Conservation (phyloP, 202 grass and related monocot genomes). For the Musa balbisiana region DNA sequence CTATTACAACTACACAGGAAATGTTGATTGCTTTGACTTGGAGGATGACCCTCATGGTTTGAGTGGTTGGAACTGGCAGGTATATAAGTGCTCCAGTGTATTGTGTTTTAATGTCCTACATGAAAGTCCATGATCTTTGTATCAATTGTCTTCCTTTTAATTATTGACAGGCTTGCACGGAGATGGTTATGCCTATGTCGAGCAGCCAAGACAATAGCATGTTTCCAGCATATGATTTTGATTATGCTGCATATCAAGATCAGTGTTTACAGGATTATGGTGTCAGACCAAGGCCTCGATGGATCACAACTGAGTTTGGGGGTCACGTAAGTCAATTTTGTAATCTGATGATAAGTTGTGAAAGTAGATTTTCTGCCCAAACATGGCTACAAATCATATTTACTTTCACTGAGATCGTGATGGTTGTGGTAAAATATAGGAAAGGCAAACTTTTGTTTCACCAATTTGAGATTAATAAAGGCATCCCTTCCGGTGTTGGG, state of each 20-base stretch:
- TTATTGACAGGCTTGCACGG: constrained; percentile 74
- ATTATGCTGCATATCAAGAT: constrained; percentile 45
- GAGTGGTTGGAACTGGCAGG: constrained; percentile 95
- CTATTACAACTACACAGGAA: constrained; percentile 90
- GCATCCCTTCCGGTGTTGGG: too few species aligned
- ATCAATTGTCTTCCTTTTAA: constrained; percentile 13
- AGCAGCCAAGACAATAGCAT: constrained; percentile 62
- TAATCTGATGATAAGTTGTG: not conserved
- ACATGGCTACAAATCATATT: not conserved
- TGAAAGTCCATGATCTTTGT: not conserved
- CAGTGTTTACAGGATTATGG: constrained; percentile 53
- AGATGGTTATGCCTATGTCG: constrained; percentile 96
- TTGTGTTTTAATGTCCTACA: not conserved
- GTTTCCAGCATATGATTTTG: constrained; percentile 68
- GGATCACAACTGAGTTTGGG: constrained; percentile 83
- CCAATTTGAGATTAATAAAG: not conserved
- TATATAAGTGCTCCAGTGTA: constrained; percentile 1
- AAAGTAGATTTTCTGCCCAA: not conserved
- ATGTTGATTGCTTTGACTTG: constrained; percentile 73
- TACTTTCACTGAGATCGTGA: not conserved
- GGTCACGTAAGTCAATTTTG: constrained; percentile 63
- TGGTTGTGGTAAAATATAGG: not conserved
- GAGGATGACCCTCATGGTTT: constrained; percentile 94
- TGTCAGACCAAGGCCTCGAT: constrained; percentile 59
- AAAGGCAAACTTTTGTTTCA: not conserved